Conservation (phyloP, 2,329 filamentous ascomycete genomes). For the Cercospora citrullina region DNA sequence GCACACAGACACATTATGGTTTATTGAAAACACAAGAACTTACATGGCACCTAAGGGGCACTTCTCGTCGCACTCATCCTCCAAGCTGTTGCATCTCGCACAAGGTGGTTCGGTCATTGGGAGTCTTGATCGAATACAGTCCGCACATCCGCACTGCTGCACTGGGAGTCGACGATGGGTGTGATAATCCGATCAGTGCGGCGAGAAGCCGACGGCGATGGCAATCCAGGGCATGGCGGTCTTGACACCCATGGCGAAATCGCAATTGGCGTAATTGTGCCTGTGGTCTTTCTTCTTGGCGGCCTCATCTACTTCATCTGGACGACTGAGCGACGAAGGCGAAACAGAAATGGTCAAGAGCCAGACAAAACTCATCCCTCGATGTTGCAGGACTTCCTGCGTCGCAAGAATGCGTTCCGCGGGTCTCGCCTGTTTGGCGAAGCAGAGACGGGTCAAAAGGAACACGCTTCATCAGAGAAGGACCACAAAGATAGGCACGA, state of each 20-base stretch:
- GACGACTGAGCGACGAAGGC: slow-evolving; percentile 18
- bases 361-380: slow-evolving; percentile 10
- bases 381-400: slow-evolving; percentile 2
- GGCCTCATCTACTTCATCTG: slow-evolving; percentile 20
- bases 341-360: neutral
- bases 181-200: neutral
- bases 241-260: slow-evolving; percentile 20
- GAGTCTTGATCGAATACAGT: neutral
- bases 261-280: slow-evolving; percentile 23
- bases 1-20: neutral
- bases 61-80: neutral
- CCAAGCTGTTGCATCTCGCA: neutral
- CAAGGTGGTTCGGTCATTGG: neutral
- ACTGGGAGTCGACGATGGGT: slow-evolving; percentile 1
- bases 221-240: slow-evolving; percentile 3
- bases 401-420: neutral
- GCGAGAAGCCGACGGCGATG: neutral
- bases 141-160: neutral
- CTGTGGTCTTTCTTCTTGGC: slow-evolving; percentile 15
- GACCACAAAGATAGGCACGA: slow-evolving; percentile 4
- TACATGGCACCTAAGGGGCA: slow-evolving; percentile 4
- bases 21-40: neutral
- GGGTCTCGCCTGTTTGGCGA: neutral
- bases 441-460: neutral
- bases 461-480: neutral